A percentile compares a stretch with the other conserved stretches of the same genome.
Evolutionary conservation across 2,329 filamentous ascomycete species (phyloP).

Genomic region (Drechslerella coelobrocha): DNA sequence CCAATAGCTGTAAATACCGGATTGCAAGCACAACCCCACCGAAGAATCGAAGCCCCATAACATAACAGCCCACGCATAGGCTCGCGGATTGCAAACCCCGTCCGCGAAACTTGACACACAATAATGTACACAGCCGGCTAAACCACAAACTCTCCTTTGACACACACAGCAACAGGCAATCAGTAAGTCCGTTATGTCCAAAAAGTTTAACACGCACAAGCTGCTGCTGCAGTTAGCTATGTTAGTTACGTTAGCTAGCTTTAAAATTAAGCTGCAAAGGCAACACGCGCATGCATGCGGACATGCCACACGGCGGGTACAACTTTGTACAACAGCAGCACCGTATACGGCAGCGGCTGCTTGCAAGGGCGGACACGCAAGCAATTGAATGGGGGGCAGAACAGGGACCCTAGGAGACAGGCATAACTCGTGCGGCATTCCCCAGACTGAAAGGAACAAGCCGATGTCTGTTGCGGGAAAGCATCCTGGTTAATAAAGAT

Average conservation of each 20-base stretch:
- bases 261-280: constrained; percentile 15
- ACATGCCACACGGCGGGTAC: not conserved
- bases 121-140: constrained; percentile 1
- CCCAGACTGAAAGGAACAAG: not conserved
- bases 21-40: not conserved
- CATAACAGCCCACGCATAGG: not conserved
- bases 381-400: not conserved
- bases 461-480: not conserved
- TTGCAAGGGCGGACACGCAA: too few relatives aligned
- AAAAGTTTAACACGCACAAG: not conserved
- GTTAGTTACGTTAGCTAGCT: constrained; percentile 13
- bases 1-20: too few relatives aligned
- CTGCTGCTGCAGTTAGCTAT: constrained; percentile 9
- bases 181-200: not conserved
- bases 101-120: not conserved
- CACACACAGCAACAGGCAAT: not conserved
- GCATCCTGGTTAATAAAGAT: not conserved
- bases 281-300: not conserved
- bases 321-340: constrained; percentile 5
- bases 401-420: not conserved
- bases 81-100: not conserved
- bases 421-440: not conserved
- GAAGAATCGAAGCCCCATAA: not conserved
- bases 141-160: constrained; percentile 1
- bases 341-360: not conserved